Percentiles rank a stretch among this genome's conserved stretches.
Evolutionary conservation across 805 yeast species (phyloP).

Genomic region (Schwanniomyces occidentalis): DNA sequence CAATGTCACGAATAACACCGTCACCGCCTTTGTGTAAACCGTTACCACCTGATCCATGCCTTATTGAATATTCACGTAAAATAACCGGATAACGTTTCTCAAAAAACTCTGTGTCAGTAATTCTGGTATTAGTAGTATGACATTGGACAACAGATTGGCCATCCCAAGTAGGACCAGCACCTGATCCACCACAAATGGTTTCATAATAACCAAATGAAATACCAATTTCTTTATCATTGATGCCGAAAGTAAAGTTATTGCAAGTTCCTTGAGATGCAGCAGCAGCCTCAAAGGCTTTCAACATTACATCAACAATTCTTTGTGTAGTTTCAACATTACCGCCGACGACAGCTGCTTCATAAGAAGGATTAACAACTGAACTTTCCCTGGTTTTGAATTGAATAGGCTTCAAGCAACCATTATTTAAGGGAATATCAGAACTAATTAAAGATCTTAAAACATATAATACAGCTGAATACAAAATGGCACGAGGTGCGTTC

Average conservation of each 20-base stretch:
- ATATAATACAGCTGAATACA: constrained; percentile 81
- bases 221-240: constrained; percentile 53
- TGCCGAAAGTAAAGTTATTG: constrained; percentile 91
- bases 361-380: constrained; percentile 61
- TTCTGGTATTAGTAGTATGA: constrained; percentile 91
- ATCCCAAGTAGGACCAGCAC: constrained; percentile 85
- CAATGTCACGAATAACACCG: constrained; percentile 84
- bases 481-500: constrained; percentile 87
- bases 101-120: constrained; percentile 87
- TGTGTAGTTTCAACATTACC: constrained; percentile 94
- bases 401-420: constrained; percentile 82
- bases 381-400: constrained; percentile 43
- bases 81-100: constrained; percentile 88
- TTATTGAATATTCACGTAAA: constrained; percentile 66
- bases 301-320: constrained; percentile 83
- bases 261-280: constrained; percentile 97
- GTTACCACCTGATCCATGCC: constrained; percentile 76
- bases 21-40: constrained; percentile 79
- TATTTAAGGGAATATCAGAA: constrained; percentile 83
- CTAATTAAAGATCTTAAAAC: constrained; percentile 79
- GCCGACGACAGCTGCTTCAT: constrained; percentile 80
- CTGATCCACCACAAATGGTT: constrained; percentile 94
- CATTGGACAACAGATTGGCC: constrained; percentile 92
- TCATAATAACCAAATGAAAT: constrained; percentile 89
- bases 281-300: constrained; percentile 83